Conservation (phyloP, 75 land plant genomes). For the Pseudotsuga menziesii region DNA sequence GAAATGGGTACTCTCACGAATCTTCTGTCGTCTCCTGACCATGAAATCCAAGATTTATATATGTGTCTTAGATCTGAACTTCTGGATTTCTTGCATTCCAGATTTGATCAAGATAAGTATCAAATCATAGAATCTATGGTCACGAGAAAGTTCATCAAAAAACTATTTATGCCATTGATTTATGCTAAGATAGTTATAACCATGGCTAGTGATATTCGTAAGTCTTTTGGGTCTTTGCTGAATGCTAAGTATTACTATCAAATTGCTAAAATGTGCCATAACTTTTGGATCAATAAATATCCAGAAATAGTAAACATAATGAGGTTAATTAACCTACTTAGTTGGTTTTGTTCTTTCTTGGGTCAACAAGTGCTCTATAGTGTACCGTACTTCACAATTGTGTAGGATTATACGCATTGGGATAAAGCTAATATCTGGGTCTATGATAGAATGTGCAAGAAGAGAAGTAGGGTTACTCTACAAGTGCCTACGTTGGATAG, state of each 20-base stretch:
- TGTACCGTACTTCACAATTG: neutral
- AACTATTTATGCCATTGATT: neutral
- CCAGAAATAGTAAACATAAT: neutral
- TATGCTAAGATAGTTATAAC: neutral
- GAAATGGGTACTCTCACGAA: constrained; percentile 1
- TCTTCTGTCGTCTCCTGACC: neutral
- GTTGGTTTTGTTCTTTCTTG: neutral
- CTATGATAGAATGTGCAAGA: neutral
- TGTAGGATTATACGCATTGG: neutral
- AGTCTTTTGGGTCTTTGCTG: neutral
- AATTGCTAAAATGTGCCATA: neutral
- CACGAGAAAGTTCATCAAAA: neutral
- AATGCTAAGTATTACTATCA: neutral
- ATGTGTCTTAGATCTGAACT: neutral
- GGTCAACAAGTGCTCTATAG: neutral
- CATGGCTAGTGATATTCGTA: constrained; percentile 3
- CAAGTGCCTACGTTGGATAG: neutral
- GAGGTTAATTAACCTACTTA: neutral
- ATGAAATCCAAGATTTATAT: constrained; percentile 1
- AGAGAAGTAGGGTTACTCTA: neutral
- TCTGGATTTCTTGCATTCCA: neutral
- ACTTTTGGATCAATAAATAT: neutral
- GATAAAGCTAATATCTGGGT: neutral
- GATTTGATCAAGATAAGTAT: neutral
- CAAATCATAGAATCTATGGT: neutral